These are phyloP conservation scores for Chaetomium sp. DNA, from an alignment of 2,329 filamentous ascomycete species.

Conservation along the genomic window DNA sequence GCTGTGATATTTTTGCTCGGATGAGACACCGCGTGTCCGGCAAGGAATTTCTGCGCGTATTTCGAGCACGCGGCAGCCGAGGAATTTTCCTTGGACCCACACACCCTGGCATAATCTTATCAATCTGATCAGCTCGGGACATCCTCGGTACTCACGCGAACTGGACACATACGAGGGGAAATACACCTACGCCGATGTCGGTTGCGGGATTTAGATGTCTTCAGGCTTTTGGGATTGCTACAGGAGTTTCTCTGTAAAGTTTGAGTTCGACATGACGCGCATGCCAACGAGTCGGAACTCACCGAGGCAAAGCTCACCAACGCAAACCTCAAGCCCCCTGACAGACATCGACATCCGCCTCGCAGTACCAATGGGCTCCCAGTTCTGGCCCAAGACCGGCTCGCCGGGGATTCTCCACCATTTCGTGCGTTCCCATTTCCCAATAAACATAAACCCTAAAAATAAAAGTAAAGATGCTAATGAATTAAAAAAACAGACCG, in stretches of 20 bases:
- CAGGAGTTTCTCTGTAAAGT: background rate
- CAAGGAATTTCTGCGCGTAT: too few species aligned
- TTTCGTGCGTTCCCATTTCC: conserved; percentile 22
- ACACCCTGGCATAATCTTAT: conserved; percentile 11
- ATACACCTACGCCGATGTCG: too few species aligned
- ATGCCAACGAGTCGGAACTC: too few species aligned
- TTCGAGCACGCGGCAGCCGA: too few species aligned
- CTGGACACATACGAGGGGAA: background rate
- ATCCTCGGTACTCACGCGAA: background rate
- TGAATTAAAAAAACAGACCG: conserved; percentile 26
- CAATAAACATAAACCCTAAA: too few species aligned
- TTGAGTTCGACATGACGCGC: too few species aligned
- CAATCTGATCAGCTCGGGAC: conserved; percentile 12
- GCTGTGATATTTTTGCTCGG: too few species aligned
- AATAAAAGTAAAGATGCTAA: background rate
- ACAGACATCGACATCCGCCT: background rate
- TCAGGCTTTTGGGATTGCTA: background rate
- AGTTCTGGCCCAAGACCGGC: conserved; percentile 31
- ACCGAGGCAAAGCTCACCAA: too few species aligned
- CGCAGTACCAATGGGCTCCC: conserved; percentile 21
- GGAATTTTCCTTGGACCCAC: too few species aligned
- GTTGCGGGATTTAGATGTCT: background rate
- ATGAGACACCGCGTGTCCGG: too few species aligned
- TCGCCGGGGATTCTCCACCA: conserved; percentile 30
- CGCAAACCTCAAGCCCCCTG: background rate